Evolutionary conservation across 2,329 filamentous ascomycete genomes (phyloP), one percentile per base, ranked within the genome.

Genomic region (Aspergillus pseudoterreus): DNA sequence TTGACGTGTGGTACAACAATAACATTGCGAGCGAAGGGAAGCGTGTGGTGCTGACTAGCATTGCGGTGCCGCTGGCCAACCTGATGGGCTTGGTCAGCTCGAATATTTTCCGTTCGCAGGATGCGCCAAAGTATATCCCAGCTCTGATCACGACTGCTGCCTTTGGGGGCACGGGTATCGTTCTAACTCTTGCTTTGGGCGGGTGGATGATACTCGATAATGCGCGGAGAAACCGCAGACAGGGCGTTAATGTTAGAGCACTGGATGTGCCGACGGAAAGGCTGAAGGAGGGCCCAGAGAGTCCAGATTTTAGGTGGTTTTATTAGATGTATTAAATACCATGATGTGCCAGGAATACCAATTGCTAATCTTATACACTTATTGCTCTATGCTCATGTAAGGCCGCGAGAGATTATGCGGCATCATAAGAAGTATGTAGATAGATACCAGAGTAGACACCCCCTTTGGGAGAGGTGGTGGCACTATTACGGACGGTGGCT

Each of bases 21-120:
- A 90, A 90, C 65, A 81, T 88, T 49, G 85, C 86, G 1, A 80
- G 90, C 59, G 86, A 90, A 69, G 84, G 84, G 49, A 79, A 82
- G 30, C 82, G 87, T 44, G 76, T 87, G 2, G 77, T 83, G 1
- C 73, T 88, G 14, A 88, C 86, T 0, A 83, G 81, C 5, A 78
- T 90, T 9, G 84, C 82, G 19, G 85, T 90, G 0, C 85, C 86
- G 0, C 64, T 87, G 6, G 86, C 86, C 2, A 90, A 90, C 59
- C 63, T 88, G 35, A 89, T 89, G 83, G 85, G 85, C 11, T 72
- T 88, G 0, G 81, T 88, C 0, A 76, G 75, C 30, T 80, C 78
- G 52, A 87, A 88, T 60, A 83, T 86, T 55, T 87, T 87, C 70
- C 73, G 77, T 19, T 72, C 73, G 22, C 70, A 83, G 57, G 82